Conservation (phyloP, 1,284 basidiomycete species). For the Melampsora abietis-canadensis region DNA sequence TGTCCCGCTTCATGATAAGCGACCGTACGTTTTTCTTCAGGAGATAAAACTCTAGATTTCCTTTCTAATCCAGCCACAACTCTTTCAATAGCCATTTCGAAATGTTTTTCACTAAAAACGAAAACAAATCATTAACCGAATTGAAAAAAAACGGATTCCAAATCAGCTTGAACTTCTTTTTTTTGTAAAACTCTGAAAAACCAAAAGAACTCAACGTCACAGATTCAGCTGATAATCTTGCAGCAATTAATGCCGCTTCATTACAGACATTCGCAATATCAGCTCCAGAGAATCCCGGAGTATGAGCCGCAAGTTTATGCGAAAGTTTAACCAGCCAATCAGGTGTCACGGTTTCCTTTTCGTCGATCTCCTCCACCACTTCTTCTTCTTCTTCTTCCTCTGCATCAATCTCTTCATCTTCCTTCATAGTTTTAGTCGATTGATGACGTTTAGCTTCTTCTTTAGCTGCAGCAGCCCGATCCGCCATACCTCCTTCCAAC, state of each 20-base stretch:
- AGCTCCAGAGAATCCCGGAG: constrained; percentile 95
- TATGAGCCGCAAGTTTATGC: constrained; percentile 89
- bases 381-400: constrained; percentile 23
- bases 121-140: too few species aligned
- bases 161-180: too few species aligned
- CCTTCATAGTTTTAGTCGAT: background rate
- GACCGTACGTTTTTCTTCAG: constrained; percentile 97
- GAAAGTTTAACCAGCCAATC: constrained; percentile 65
- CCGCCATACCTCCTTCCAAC: constrained; percentile 46
- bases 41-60: constrained; percentile 86
- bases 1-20: constrained; percentile 99
- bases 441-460: constrained; percentile 5
- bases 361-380: constrained; percentile 44
- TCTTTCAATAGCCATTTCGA: constrained; percentile 95
- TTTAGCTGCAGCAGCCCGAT: background rate
- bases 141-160: too few species aligned
- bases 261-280: constrained; percentile 99
- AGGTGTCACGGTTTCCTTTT: constrained; percentile 55
- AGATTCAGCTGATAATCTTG: constrained; percentile 72
- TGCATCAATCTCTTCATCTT: constrained; percentile 29
- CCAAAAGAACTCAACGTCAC: constrained; percentile 61
- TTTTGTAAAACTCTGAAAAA: too few species aligned
- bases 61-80: constrained; percentile 96
- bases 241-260: constrained; percentile 92
- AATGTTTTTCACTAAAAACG: constrained; percentile 64